Base-by-base conservation (phyloP, 306 rosid genomes). In the Sophora flavescens region DNA sequence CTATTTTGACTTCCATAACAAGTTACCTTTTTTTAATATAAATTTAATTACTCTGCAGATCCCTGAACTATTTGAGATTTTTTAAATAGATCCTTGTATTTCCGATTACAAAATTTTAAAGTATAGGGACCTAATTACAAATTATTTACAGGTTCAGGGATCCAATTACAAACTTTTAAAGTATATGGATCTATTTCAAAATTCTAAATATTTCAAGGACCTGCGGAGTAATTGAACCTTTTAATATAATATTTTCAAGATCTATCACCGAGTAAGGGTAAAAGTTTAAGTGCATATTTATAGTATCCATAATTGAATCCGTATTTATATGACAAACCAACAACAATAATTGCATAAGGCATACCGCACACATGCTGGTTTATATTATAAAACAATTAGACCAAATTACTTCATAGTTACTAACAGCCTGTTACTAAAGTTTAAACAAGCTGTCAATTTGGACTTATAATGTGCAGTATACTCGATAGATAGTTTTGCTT, bases 401-500 rank as follows among this genome's bases (percentile, higher is more conserved):
- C 42, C 52, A 56, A 54, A 32, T n/a, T 76, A n/a, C 35, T 39
- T 54, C 11, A 9, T n/a, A 28, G 36, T 30, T 53, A 3, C 16
- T 36, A 13, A 51, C 22, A 47, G 53, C 6, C 12, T 41, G 4
- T 14, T 35, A 13, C 64, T 52, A 41, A 36, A 18, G 11, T 4
- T 42, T 63, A 41, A 26, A 10, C 72, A 50, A 44, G 59, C 4
- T 65, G 45, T 32, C 36, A 32, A 3, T 17, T n/a, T 47, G 74
- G 22, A 45, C 47, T 41, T 3, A 35, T n/a, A n/a, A 30, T n/a
- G 15, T 10, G 59, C 69, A 59, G 3, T 10, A 15, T 54, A 52
- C 47, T 44, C 3, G 6, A 41, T 26, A 28, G 14, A 41, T 71
- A 30, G 39, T 47, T 77, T 77, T 54, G 74, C 39, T 54, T 36